Evolutionary conservation across 2,329 filamentous ascomycete genomes (phyloP).

Genomic region (Claviceps sp.): DNA sequence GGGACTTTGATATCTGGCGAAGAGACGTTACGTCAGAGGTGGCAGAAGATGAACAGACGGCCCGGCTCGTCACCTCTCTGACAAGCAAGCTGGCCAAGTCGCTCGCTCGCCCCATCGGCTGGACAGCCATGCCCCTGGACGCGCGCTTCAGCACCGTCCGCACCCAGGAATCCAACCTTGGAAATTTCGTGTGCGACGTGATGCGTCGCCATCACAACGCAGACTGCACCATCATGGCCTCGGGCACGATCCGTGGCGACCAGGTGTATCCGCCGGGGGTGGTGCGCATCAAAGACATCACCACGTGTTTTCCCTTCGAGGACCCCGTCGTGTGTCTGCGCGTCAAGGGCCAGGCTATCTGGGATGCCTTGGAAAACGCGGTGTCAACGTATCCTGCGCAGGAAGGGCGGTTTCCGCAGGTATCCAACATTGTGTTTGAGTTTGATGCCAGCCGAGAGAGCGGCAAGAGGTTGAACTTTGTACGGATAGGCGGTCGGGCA

Average conservation of each 20-base stretch:
- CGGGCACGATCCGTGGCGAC: slow-evolving; percentile 76
- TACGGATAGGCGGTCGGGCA: slow-evolving; percentile 45
- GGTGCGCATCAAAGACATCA: slow-evolving; percentile 65
- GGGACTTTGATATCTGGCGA: slow-evolving; percentile 68
- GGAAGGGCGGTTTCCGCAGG: slow-evolving; percentile 74
- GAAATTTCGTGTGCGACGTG: slow-evolving; percentile 83
- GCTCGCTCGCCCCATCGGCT: slow-evolving; percentile 71
- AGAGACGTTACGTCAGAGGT: slow-evolving; percentile 61
- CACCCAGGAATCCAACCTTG: slow-evolving; percentile 65
- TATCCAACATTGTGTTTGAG: slow-evolving; percentile 66
- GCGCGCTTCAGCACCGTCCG: slow-evolving; percentile 77
- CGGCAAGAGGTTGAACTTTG: slow-evolving; percentile 49
- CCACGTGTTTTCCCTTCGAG: slow-evolving; percentile 85
- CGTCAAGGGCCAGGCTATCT: slow-evolving; percentile 57
- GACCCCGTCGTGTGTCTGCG: slow-evolving; percentile 73
- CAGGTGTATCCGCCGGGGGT: slow-evolving; percentile 77
- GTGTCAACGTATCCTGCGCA: slow-evolving; percentile 70
- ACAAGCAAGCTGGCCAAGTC: slow-evolving; percentile 63
- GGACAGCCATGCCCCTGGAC: slow-evolving; percentile 70
- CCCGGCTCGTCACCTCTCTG: slow-evolving; percentile 51
- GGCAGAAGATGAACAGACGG: slow-evolving; percentile 45
- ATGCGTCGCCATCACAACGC: slow-evolving; percentile 74
- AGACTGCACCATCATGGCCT: slow-evolving; percentile 74
- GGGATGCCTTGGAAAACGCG: slow-evolving; percentile 73
- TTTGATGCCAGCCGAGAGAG: slow-evolving; percentile 52